phyloP scores from a whole-genome alignment of 2,329 filamentous ascomycete species.

The Whalleya microplaca region DNA sequence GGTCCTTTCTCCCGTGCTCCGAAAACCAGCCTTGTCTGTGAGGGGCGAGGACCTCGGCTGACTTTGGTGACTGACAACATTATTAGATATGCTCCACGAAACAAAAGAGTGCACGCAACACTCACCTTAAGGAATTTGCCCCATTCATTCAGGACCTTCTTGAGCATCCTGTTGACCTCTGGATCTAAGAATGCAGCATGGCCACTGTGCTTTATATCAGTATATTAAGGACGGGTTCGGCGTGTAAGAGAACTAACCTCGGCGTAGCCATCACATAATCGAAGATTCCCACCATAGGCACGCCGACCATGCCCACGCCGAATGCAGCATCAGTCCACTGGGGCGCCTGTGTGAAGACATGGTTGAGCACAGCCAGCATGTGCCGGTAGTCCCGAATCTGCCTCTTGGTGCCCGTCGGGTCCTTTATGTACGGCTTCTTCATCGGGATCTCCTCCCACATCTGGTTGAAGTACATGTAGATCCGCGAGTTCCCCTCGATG shows the following conservation, averaged over 20 bases:
- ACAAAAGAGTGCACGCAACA: neutral
- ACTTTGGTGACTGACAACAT: conserved; percentile 50
- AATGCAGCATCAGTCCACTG: conserved; percentile 57
- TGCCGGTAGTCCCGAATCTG: conserved; percentile 68
- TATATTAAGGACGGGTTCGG: neutral
- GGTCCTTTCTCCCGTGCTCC: conserved; percentile 48
- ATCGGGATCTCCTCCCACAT: conserved; percentile 72
- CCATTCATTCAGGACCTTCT: conserved; percentile 61
- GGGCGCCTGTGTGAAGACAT: conserved; percentile 55
- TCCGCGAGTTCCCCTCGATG: conserved; percentile 65
- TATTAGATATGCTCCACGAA: neutral
- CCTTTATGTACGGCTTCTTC: conserved; percentile 61
- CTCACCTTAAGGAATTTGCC: conserved; percentile 54
- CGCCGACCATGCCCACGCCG: conserved; percentile 55
- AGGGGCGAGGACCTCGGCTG: conserved; percentile 52
- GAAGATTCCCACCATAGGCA: conserved; percentile 58
- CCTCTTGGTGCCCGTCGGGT: conserved; percentile 61
- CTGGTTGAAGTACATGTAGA: conserved; percentile 67
- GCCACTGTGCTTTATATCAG: conserved; percentile 38
- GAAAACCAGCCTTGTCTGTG: conserved; percentile 59
- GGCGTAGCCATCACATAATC: conserved; percentile 61
- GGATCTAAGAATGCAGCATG: conserved; percentile 59
- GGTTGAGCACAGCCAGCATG: conserved; percentile 69
- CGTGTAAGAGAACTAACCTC: conserved; percentile 37
- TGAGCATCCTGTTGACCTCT: conserved; percentile 57